These are phyloP conservation scores for Boletales sp. DNA, from an alignment of 768 basidiomycete species.

Conservation along the genomic window DNA sequence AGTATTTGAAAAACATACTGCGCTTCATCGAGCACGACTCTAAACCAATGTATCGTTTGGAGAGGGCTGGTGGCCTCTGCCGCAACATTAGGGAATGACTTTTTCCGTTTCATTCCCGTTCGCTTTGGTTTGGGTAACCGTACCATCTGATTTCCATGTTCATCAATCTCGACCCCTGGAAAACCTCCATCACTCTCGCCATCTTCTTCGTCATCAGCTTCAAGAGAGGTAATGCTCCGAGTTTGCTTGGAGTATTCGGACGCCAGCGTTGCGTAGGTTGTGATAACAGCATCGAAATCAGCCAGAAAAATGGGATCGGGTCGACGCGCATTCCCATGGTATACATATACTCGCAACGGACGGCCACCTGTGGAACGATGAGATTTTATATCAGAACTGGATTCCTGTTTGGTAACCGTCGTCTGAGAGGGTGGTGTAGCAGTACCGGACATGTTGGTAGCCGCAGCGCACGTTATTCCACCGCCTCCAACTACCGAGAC, in stretches of 20 bases:
- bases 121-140: conserved; percentile 66
- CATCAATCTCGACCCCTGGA: conserved; percentile 62
- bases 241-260: conserved; percentile 92
- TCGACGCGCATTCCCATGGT: conserved; percentile 88
- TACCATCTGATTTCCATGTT: conserved; percentile 58
- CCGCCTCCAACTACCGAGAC: conserved; percentile 84
- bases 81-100: conserved; percentile 39
- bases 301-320: conserved; percentile 85
- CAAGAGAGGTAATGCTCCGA: conserved; percentile 53
- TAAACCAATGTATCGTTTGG: conserved; percentile 95
- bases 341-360: conserved; percentile 84
- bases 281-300: conserved; percentile 96
- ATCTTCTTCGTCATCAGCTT: conserved; percentile 67
- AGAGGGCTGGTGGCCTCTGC: conserved; percentile 68
- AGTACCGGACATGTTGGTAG: conserved; percentile 32
- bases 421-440: conserved; percentile 37
- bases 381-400: conserved; percentile 21
- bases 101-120: conserved; percentile 64
- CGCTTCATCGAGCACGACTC: conserved; percentile 90
- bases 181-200: conserved; percentile 61
- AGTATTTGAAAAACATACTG: conserved; percentile 60
- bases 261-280: conserved; percentile 93
- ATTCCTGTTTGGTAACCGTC: conserved; percentile 28
- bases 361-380: conserved; percentile 44
- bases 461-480: conserved; percentile 32